These are phyloP conservation scores for Ocimum tenuiflorum DNA, from an alignment of 257 asterid genomes.

Conservation along the genomic window DNA sequence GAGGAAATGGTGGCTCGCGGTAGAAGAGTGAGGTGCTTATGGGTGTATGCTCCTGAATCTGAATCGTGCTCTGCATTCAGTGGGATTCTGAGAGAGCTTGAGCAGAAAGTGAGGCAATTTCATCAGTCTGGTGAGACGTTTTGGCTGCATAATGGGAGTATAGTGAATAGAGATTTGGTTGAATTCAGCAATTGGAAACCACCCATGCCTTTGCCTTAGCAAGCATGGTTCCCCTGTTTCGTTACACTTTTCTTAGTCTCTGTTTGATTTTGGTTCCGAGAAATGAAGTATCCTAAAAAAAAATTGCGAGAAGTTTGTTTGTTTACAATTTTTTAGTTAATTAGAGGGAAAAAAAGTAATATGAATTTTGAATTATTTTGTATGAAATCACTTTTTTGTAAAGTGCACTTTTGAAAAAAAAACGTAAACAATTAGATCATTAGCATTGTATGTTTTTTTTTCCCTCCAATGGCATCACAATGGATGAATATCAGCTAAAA, in stretches of 20 bases:
- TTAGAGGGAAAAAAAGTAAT: too few relatives aligned
- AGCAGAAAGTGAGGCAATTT: slow-evolving; percentile 80
- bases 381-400: too few relatives aligned
- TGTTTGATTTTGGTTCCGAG: too few relatives aligned
- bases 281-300: too few relatives aligned
- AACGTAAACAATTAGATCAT: too few relatives aligned
- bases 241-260: not conserved
- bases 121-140: slow-evolving; percentile 88
- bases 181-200: slow-evolving; percentile 75
- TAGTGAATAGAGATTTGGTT: slow-evolving; percentile 58
- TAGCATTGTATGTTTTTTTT: too few relatives aligned
- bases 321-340: too few relatives aligned
- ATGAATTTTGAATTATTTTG: too few relatives aligned
- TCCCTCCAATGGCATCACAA: too few relatives aligned
- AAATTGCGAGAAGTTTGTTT: too few relatives aligned
- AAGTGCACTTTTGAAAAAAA: too few relatives aligned
- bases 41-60: slow-evolving; percentile 66
- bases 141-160: slow-evolving; percentile 84
- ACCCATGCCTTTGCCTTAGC: slow-evolving; percentile 73
- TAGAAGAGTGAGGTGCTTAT: slow-evolving; percentile 66
- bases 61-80: slow-evolving; percentile 77
- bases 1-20: slow-evolving; percentile 78
- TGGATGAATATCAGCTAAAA: too few relatives aligned
- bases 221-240: not conserved
- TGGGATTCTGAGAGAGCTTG: slow-evolving; percentile 81